Conservation (phyloP, 2,329 filamentous ascomycete genomes). For the Neonectria faginata region DNA sequence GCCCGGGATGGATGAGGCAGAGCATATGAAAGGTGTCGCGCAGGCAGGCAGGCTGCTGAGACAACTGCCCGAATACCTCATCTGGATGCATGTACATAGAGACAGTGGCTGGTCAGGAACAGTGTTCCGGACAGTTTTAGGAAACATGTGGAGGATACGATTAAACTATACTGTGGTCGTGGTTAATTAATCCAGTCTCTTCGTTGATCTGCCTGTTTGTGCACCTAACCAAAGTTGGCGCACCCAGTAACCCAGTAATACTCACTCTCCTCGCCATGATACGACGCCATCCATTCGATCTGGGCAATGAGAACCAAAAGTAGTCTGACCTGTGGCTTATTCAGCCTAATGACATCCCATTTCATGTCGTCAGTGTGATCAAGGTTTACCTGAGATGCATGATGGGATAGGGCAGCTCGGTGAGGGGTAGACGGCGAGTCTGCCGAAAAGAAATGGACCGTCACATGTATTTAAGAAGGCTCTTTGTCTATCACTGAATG, state of each 20-base stretch:
- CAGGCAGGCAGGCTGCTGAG: neutral
- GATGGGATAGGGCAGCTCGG: conserved; percentile 21
- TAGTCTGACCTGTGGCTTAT: conserved; percentile 35
- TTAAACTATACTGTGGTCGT: too few species aligned
- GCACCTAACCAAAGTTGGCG: too few species aligned
- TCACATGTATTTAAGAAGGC: conserved; percentile 3
- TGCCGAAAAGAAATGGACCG: conserved; percentile 1
- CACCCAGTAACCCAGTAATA: too few species aligned
- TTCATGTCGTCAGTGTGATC: conserved; percentile 39
- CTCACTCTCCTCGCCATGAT: neutral
- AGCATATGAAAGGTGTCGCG: neutral
- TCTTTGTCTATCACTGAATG: neutral
- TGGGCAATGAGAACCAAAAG: neutral
- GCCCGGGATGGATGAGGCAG: conserved; percentile 16
- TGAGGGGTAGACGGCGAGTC: conserved; percentile 40
- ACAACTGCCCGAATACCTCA: neutral
- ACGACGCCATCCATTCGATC: neutral
- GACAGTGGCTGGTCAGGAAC: too few species aligned
- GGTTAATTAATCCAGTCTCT: too few species aligned
- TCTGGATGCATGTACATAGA: neutral
- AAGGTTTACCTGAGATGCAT: conserved; percentile 12
- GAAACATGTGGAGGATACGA: too few species aligned
- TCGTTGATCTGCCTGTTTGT: too few species aligned
- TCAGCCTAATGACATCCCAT: conserved; percentile 28
- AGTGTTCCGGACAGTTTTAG: too few species aligned